These are phyloP conservation scores for Syncephalastrum contaminatum DNA, from an alignment of 371 early-diverging fungal genomes.

Conservation along the genomic window DNA sequence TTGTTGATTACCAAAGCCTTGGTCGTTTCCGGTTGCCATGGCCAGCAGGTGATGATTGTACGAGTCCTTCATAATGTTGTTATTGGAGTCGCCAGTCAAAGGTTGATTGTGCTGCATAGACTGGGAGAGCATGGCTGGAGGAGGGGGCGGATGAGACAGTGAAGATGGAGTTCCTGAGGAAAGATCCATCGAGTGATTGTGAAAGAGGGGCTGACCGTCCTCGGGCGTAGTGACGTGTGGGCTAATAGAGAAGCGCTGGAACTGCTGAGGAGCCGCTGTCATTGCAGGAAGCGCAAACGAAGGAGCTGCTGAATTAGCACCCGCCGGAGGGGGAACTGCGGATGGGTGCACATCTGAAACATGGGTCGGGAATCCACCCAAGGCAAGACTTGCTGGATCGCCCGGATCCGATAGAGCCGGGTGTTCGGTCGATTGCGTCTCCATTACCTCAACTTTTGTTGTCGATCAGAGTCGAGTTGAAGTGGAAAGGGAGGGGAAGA, in stretches of 20 bases:
- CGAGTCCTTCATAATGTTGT: conserved; percentile 8
- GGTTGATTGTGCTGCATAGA: not conserved
- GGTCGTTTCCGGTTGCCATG: conserved; percentile 5
- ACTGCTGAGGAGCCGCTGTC: conserved; percentile 4
- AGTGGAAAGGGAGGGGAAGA: too few species aligned
- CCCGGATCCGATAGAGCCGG: conserved; percentile 12
- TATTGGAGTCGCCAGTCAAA: not conserved
- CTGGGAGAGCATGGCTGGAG: too few species aligned
- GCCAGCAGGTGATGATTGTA: conserved; percentile 10
- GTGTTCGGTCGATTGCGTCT: conserved; percentile 11
- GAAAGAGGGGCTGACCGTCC: conserved; percentile 15
- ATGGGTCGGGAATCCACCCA: not conserved
- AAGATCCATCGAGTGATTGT: conserved; percentile 3
- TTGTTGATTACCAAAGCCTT: too few species aligned
- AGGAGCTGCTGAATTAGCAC: conserved; percentile 9
- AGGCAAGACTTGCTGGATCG: conserved; percentile 2
- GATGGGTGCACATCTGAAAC: conserved; percentile 4
- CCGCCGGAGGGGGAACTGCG: conserved; percentile 1
- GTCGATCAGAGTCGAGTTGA: too few species aligned
- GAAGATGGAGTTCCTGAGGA: too few species aligned
- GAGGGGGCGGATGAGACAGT: too few species aligned
- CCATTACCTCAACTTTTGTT: conserved; percentile 3
- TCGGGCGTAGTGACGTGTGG: conserved; percentile 16
- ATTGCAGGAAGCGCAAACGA: conserved; percentile 8
- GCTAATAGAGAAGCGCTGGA: conserved; percentile 7